Percentiles rank a stretch among this genome's conserved stretches.
phyloP scores from a whole-genome alignment of 257 asterid genomes.

The Lycium ferocissimum region DNA sequence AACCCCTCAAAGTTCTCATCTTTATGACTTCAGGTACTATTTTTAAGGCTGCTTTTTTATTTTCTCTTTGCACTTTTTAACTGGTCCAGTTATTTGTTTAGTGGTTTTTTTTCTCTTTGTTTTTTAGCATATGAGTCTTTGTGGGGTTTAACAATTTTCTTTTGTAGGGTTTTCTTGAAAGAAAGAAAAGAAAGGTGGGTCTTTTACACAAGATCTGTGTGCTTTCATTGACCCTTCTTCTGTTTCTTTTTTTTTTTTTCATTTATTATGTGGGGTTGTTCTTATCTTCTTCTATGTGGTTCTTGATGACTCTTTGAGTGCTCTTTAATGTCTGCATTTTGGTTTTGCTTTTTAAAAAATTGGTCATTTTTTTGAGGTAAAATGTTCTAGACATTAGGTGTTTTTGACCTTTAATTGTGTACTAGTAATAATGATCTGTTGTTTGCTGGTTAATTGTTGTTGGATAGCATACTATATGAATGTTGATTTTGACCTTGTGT shows the following conservation, averaged over 20 bases:
- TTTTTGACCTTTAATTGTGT: slow-evolving; percentile 30
- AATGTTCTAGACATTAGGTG: slow-evolving; percentile 26
- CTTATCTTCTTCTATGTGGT: slow-evolving; percentile 59
- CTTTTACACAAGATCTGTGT: slow-evolving; percentile 74
- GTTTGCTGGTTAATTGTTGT: neutral
- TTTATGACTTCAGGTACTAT: slow-evolving; percentile 61
- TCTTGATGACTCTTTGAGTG: slow-evolving; percentile 43
- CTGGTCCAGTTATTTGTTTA: slow-evolving; percentile 61
- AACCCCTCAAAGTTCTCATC: slow-evolving; percentile 63
- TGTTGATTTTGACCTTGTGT: slow-evolving; percentile 7
- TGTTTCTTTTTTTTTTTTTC: slow-evolving; percentile 39
- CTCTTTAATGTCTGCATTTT: slow-evolving; percentile 55
- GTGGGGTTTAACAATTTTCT: slow-evolving; percentile 63
- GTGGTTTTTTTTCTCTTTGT: slow-evolving; percentile 53
- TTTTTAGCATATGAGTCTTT: slow-evolving; percentile 52
- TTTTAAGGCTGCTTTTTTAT: slow-evolving; percentile 48
- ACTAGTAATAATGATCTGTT: slow-evolving; percentile 25
- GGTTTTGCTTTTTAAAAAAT: slow-evolving; percentile 29
- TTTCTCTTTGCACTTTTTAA: slow-evolving; percentile 44
- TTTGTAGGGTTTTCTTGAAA: slow-evolving; percentile 64
- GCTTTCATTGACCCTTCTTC: slow-evolving; percentile 57
- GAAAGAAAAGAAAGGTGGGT: slow-evolving; percentile 50
- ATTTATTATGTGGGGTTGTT: slow-evolving; percentile 45
- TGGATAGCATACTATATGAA: neutral
- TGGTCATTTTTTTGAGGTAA: slow-evolving; percentile 37